Conservation (phyloP, 164 flowering plant genomes). For the Dillenia suffruticosa region DNA sequence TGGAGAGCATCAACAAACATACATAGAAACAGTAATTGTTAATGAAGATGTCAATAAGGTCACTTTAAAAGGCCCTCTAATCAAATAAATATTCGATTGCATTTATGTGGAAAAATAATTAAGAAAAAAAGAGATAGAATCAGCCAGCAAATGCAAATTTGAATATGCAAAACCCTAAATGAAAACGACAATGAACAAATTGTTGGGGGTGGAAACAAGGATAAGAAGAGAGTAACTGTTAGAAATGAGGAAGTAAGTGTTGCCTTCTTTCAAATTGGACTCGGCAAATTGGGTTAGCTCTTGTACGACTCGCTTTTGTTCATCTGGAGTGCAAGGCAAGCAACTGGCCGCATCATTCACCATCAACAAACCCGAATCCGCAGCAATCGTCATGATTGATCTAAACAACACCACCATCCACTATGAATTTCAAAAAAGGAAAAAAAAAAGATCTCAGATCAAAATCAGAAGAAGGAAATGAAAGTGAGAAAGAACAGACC, state of each 20-base stretch:
- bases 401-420: not conserved
- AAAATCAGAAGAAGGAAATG: no score
- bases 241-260: constrained; percentile 64
- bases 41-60: no score
- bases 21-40: no score
- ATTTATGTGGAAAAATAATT: not conserved
- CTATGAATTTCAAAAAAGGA: no score
- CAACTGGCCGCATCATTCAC: constrained; percentile 45
- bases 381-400: constrained; percentile 57
- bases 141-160: not conserved
- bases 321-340: constrained; percentile 71
- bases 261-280: constrained; percentile 60
- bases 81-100: not conserved
- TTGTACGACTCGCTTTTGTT: constrained; percentile 49
- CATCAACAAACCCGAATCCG: constrained; percentile 51
- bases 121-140: not conserved
- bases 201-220: no score
- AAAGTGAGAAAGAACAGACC: not conserved
- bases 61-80: not conserved
- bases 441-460: no score
- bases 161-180: not conserved
- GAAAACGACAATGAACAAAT: not conserved
- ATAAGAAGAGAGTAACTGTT: constrained; percentile 32
- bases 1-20: no score
- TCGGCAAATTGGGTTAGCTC: constrained; percentile 49